These are phyloP conservation scores for Nematocida displodere DNA, from an alignment of 371 early-diverging fungal genomes.

Conservation along the genomic window DNA sequence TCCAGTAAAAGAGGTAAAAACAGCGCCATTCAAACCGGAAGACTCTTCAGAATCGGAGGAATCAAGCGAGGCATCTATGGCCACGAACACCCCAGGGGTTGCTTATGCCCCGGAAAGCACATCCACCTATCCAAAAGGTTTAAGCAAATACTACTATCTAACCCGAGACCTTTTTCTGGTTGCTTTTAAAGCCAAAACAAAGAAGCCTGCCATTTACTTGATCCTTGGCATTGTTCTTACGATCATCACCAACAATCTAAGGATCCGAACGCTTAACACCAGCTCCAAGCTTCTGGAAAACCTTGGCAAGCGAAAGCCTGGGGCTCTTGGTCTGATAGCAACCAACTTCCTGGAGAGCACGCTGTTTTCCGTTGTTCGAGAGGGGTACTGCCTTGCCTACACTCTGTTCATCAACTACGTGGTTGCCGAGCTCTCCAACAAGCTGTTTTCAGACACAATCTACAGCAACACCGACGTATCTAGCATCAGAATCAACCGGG, in stretches of 20 bases:
- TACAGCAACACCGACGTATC: slow-evolving; percentile 2
- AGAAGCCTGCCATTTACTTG: too few relatives aligned
- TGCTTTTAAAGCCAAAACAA: too few relatives aligned
- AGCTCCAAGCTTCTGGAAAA: neutral
- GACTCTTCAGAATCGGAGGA: too few relatives aligned
- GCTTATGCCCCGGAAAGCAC: too few relatives aligned
- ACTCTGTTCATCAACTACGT: slow-evolving; percentile 13
- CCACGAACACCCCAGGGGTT: too few relatives aligned
- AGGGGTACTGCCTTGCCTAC: slow-evolving; percentile 16
- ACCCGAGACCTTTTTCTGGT: too few relatives aligned
- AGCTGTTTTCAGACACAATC: slow-evolving; percentile 1
- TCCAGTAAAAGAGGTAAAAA: too few relatives aligned
- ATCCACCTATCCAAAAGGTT: too few relatives aligned
- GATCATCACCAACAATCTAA: neutral
- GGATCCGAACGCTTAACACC: neutral
- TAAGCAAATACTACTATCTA: too few relatives aligned
- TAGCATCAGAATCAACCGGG: slow-evolving; percentile 5
- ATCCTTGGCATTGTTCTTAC: neutral
- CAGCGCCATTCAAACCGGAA: too few relatives aligned
- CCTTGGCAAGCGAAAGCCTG: neutral
- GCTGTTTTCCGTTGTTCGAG: neutral
- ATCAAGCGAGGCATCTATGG: too few relatives aligned
- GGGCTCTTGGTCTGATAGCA: neutral
- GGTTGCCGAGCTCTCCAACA: neutral
- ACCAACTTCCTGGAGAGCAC: neutral